Evolutionary conservation across 1,284 basidiomycete genomes (phyloP).

Genomic region (Athelia sp.): DNA sequence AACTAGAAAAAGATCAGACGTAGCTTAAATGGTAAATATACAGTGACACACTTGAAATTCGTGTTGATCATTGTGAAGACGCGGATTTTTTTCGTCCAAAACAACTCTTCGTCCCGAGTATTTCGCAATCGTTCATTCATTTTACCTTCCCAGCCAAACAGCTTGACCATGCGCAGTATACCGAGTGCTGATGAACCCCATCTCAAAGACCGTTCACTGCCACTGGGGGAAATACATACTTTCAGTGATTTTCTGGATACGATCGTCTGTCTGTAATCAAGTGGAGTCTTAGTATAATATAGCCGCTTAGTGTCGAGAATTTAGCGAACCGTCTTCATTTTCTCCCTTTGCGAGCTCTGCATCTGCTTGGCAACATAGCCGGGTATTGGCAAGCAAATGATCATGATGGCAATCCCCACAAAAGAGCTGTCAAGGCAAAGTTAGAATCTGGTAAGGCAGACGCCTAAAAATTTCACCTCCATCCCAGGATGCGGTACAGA

Average conservation of each 20-base stretch:
- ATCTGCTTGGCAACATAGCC: constrained; percentile 35
- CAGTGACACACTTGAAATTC: constrained; percentile 29
- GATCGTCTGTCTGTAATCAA: constrained; percentile 25
- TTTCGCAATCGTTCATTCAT: constrained; percentile 37
- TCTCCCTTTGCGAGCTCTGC: constrained; percentile 26
- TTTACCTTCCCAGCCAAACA: constrained; percentile 54
- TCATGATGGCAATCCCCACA: constrained; percentile 47
- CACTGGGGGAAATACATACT: constrained; percentile 5
- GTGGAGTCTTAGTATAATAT: background rate
- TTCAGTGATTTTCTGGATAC: constrained; percentile 35
- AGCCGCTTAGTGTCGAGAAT: background rate
- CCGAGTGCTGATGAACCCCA: constrained; percentile 14
- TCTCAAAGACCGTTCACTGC: background rate
- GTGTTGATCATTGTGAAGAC: constrained; percentile 32
- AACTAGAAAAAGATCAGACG: no score
- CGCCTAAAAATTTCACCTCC: constrained; percentile 15
- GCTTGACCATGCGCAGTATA: constrained; percentile 44
- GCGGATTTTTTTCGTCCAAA: constrained; percentile 36
- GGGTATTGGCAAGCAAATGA: constrained; percentile 48
- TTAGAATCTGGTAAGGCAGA: no score
- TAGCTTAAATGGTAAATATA: no score
- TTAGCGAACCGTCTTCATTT: constrained; percentile 21
- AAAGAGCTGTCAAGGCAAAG: constrained; percentile 24
- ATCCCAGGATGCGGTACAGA: constrained; percentile 29
- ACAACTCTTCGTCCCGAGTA: constrained; percentile 54